A percentile compares a stretch with the other conserved stretches of the same genome.
phyloP scores from a whole-genome alignment of 257 asterid species.

The Capsicum rhomboideum region DNA sequence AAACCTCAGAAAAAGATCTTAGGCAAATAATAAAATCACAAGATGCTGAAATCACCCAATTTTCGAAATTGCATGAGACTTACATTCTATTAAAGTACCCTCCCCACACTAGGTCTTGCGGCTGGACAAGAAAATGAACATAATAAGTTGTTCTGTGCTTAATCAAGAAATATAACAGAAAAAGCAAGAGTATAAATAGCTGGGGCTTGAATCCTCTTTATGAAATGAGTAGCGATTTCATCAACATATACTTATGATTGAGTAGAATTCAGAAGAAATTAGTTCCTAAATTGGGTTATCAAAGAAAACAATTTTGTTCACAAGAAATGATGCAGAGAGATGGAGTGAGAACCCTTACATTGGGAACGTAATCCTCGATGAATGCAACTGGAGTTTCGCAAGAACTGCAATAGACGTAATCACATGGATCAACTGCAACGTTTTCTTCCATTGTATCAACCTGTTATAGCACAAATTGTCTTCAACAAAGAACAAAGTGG shows the following conservation, averaged over 20 bases:
- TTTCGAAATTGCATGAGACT: background rate
- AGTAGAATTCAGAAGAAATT: too few relatives aligned
- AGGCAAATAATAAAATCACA: background rate
- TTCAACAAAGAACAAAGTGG: background rate
- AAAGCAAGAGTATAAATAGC: background rate
- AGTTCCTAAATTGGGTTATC: background rate
- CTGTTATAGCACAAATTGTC: background rate
- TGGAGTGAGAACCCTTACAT: background rate
- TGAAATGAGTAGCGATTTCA: background rate
- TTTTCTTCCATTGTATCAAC: background rate
- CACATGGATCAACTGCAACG: too few relatives aligned
- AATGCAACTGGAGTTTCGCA: background rate
- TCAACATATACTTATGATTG: background rate
- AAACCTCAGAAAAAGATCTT: background rate
- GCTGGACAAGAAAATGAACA: background rate
- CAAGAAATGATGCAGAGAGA: background rate
- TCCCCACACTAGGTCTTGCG: background rate
- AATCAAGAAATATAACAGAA: background rate
- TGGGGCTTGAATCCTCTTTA: background rate
- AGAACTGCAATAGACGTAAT: background rate
- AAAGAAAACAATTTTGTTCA: background rate
- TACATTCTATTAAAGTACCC: background rate
- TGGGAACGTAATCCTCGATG: background rate
- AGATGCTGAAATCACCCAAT: too few relatives aligned
- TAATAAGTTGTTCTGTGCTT: background rate